Conservation (phyloP, 2,329 filamentous ascomycete species). For the Aspergillus pseudoglaucus region DNA sequence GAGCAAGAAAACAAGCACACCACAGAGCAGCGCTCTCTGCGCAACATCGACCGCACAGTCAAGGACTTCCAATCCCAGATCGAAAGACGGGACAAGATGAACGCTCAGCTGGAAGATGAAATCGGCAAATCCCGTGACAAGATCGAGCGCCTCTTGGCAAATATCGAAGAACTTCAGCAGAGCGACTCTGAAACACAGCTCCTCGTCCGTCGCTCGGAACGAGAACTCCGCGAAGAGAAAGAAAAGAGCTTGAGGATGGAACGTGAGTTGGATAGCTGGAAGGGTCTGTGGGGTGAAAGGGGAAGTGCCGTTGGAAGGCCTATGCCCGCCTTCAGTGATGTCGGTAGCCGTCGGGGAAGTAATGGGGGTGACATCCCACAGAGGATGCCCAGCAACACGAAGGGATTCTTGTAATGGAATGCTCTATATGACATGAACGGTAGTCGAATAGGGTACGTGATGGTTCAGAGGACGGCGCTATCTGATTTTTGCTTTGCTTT, state of each 20-base stretch:
- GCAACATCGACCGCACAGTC: slow-evolving; percentile 88
- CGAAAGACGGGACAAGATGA: slow-evolving; percentile 86
- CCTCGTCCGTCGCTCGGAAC: slow-evolving; percentile 74
- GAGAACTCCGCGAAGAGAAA: slow-evolving; percentile 80
- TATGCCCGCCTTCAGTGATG: slow-evolving; percentile 32
- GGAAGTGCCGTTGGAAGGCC: slow-evolving; percentile 29
- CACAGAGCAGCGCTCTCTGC: slow-evolving; percentile 77
- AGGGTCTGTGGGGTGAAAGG: slow-evolving; percentile 61
- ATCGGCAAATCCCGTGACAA: slow-evolving; percentile 81
- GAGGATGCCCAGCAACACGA: slow-evolving; percentile 66
- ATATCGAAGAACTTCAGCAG: slow-evolving; percentile 89
- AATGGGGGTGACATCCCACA: slow-evolving; percentile 50
- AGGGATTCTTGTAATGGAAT: slow-evolving; percentile 61
- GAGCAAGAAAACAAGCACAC: slow-evolving; percentile 70
- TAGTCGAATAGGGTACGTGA: slow-evolving; percentile 1
- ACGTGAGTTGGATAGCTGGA: slow-evolving; percentile 79
- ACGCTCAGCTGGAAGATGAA: slow-evolving; percentile 73
- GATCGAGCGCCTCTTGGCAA: slow-evolving; percentile 77
- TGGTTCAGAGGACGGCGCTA: slow-evolving; percentile 4
- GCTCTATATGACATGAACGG: background rate
- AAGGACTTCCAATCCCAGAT: slow-evolving; percentile 90
- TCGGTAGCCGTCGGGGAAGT: slow-evolving; percentile 34
- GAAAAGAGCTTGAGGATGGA: slow-evolving; percentile 79
- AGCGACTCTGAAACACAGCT: slow-evolving; percentile 78
- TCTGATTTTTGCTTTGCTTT: slow-evolving; percentile 6